These are phyloP conservation scores for Mycosphaerella arachidis DNA, from an alignment of 2,329 filamentous ascomycete genomes.

Conservation along the genomic window DNA sequence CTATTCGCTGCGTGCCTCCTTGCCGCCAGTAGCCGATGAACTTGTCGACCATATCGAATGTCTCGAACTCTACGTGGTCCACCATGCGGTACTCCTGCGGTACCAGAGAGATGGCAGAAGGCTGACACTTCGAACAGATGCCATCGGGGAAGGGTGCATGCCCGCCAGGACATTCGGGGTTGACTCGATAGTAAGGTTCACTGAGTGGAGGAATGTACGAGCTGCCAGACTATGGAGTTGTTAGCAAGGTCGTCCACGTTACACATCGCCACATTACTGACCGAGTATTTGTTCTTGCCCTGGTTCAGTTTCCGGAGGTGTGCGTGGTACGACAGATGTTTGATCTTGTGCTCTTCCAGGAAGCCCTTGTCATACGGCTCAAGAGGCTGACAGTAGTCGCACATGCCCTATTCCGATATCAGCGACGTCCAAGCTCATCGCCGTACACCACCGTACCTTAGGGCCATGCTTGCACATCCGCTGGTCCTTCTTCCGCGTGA, in stretches of 20 bases:
- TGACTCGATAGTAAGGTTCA: slow-evolving; percentile 89
- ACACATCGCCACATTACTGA: neutral
- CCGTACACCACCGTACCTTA: slow-evolving; percentile 45
- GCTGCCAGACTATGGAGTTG: slow-evolving; percentile 59
- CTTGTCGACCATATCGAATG: slow-evolving; percentile 77
- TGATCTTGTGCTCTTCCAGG: slow-evolving; percentile 93
- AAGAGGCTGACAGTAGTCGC: slow-evolving; percentile 95
- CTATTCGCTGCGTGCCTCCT: slow-evolving; percentile 77
- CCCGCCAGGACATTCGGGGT: slow-evolving; percentile 82
- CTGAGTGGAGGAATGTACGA: slow-evolving; percentile 94
- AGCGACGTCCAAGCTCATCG: neutral
- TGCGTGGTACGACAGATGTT: slow-evolving; percentile 94
- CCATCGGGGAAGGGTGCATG: slow-evolving; percentile 92
- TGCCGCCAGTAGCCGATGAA: slow-evolving; percentile 89
- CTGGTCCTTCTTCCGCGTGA: slow-evolving; percentile 64
- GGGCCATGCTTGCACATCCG: slow-evolving; percentile 94
- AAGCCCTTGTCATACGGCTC: slow-evolving; percentile 91
- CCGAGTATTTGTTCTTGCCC: slow-evolving; percentile 92
- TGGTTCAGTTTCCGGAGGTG: slow-evolving; percentile 93
- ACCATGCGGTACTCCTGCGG: slow-evolving; percentile 95
- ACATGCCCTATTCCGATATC: slow-evolving; percentile 69
- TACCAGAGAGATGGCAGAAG: slow-evolving; percentile 91
- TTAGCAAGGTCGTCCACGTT: neutral
- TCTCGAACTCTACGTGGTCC: slow-evolving; percentile 94
- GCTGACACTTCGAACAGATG: slow-evolving; percentile 97